Evolutionary conservation across 768 basidiomycete species (phyloP), one percentile per base, ranked within the genome.

Genomic region (Cystobasidiopsis lactophilus): DNA sequence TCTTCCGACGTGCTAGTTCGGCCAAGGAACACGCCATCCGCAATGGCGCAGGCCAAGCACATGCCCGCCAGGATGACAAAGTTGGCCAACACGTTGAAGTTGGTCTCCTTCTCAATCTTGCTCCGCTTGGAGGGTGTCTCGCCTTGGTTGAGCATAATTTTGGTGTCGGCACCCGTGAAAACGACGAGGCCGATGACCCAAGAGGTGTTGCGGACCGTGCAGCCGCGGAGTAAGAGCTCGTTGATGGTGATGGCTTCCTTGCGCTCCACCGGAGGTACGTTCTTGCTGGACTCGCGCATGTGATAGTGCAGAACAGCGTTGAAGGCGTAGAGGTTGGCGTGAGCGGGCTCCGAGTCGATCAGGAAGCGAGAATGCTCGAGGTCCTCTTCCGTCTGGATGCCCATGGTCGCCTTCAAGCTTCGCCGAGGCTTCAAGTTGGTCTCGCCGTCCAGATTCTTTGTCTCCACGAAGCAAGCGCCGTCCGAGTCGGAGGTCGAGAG

Each of bases 101-200:
- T 96, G 9, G 91, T 96, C 72, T 96, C 91, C 69, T 78, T 82
- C 70, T 95, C 88, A 63, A 96, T 95, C 73, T 89, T 96, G 62
- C 80, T 84, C 54, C 85, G 80, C 64, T 96, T 96, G n/a, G 82
- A 85, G 1, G 89, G 88, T 1, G 86, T 95, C 14, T 79, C 80
- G 19, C 89, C 64, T 33, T 63, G 62, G 50, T 66, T 66, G 52
- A 70, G 57, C 68, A 70, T 70, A 56, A 69, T 70, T 61, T 70
- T 70, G 26, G 69, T 95, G 48, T 57, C 89, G 1, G 77, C 75
- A 37, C 89, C 89, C 0, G 89, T 95, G 67, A 85, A 95, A 24
- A 79, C 79, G 13, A 93, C 88, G n/a, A 95, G 66, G 3, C 85
- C 88, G 56, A 95, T 82, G 47, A 88, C 74, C 89, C 89, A 95